Percentiles rank a stretch among this genome's conserved stretches.
Conservation (phyloP, 441 rosid species). For the Caryocar brasiliense region DNA sequence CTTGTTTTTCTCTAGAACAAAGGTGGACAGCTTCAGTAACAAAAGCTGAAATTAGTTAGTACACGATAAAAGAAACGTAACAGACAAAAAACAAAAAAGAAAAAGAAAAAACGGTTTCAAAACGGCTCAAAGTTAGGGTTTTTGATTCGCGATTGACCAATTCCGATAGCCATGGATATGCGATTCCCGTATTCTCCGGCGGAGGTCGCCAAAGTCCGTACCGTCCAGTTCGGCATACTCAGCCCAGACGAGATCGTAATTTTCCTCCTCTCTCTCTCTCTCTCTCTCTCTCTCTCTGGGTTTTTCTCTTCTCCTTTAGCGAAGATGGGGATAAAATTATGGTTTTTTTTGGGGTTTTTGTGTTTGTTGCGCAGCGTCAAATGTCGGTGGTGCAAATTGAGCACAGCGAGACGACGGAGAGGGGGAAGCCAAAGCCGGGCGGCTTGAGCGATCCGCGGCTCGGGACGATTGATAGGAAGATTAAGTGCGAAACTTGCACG, state of each 20-base stretch:
- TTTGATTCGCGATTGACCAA: background rate
- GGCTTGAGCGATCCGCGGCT: constrained; percentile 81
- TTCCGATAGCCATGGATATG: constrained; percentile 54
- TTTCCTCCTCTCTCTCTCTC: background rate
- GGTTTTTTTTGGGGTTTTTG: constrained; percentile 1
- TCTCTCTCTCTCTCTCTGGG: background rate
- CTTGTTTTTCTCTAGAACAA: too few species aligned
- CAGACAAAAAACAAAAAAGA: background rate
- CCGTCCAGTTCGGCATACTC: constrained; percentile 62
- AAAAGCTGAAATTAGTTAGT: background rate
- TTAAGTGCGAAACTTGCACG: constrained; percentile 88
- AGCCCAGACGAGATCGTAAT: constrained; percentile 68
- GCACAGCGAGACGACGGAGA: constrained; percentile 85
- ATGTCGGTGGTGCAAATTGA: constrained; percentile 92
- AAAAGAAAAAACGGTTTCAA: too few species aligned
- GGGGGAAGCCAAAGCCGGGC: constrained; percentile 80
- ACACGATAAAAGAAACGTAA: background rate
- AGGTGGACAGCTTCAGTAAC: too few species aligned
- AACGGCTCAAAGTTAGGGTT: constrained; percentile 27
- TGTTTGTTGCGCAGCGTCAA: constrained; percentile 64
- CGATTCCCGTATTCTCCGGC: constrained; percentile 89
- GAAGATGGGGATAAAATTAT: constrained; percentile 3
- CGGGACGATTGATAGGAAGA: constrained; percentile 86
- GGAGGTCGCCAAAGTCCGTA: constrained; percentile 88
- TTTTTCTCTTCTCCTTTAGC: background rate